These are phyloP conservation scores for Sclerospora graminicola DNA, from an alignment of 352 stramenopile species.

Conservation along the genomic window DNA sequence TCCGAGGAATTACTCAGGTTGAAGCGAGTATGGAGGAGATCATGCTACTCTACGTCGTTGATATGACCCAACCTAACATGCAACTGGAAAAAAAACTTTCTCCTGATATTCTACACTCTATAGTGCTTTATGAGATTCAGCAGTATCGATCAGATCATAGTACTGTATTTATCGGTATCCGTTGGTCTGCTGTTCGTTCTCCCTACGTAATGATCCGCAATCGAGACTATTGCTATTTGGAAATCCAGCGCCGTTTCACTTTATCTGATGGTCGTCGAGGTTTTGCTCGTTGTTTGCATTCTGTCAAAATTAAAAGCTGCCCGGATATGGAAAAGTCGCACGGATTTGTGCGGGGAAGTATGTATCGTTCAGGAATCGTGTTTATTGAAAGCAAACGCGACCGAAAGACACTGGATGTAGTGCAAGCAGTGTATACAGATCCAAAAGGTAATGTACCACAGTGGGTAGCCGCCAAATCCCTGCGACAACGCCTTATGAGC, in stretches of 20 bases:
- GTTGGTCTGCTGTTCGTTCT: conserved; percentile 59
- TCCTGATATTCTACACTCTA: conserved; percentile 64
- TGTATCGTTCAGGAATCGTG: conserved; percentile 74
- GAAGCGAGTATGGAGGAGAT: conserved; percentile 59
- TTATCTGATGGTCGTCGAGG: conserved; percentile 42
- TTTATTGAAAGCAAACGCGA: conserved; percentile 72
- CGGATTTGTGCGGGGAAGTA: conserved; percentile 65
- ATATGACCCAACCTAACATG: conserved; percentile 62
- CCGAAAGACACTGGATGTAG: conserved; percentile 56
- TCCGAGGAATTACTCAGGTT: conserved; percentile 55
- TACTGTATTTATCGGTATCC: conserved; percentile 64
- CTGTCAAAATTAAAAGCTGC: conserved; percentile 80
- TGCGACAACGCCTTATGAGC: conserved; percentile 57
- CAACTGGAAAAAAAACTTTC: conserved; percentile 65
- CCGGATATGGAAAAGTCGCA: conserved; percentile 74
- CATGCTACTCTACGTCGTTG: conserved; percentile 65
- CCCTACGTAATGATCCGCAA: conserved; percentile 68
- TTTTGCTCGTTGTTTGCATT: conserved; percentile 70
- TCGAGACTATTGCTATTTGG: conserved; percentile 68
- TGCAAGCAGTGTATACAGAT: conserved; percentile 77
- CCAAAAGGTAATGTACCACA: conserved; percentile 70
- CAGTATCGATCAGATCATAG: conserved; percentile 39
- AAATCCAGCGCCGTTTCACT: conserved; percentile 63
- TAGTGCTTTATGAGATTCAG: conserved; percentile 70
- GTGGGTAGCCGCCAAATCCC: conserved; percentile 50